Conservation (phyloP, 2,329 filamentous ascomycete species). For the Aspergillus sp. region DNA sequence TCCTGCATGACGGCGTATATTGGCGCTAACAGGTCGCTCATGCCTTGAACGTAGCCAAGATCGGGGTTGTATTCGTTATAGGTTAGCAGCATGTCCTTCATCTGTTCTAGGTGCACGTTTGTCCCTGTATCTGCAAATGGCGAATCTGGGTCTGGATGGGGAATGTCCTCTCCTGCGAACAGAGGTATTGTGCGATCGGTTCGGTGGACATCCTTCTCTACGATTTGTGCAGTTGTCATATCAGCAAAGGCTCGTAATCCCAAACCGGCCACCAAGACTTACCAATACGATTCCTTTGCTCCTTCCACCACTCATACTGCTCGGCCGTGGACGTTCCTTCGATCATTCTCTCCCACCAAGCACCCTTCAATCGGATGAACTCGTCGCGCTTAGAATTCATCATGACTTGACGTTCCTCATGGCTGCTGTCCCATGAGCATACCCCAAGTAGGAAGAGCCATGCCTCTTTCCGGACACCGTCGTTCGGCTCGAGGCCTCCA, state of each 20-base stretch:
- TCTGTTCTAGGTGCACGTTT: slow-evolving; percentile 95
- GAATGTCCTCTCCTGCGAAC: slow-evolving; percentile 93
- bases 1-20: slow-evolving; percentile 98
- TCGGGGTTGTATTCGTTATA: slow-evolving; percentile 98
- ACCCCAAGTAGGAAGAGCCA: slow-evolving; percentile 94
- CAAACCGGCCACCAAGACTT: slow-evolving; percentile 36
- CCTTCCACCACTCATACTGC: slow-evolving; percentile 92
- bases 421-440: slow-evolving; percentile 87
- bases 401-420: slow-evolving; percentile 78
- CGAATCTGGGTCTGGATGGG: slow-evolving; percentile 92
- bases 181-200: slow-evolving; percentile 94
- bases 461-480: slow-evolving; percentile 91
- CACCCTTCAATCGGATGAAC: slow-evolving; percentile 88
- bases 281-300: slow-evolving; percentile 93
- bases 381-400: slow-evolving; percentile 85
- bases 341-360: slow-evolving; percentile 93
- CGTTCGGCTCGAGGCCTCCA: slow-evolving; percentile 81
- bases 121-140: slow-evolving; percentile 91
- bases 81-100: slow-evolving; percentile 98
- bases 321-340: slow-evolving; percentile 78
- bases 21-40: slow-evolving; percentile 94
- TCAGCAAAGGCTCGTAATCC: slow-evolving; percentile 10
- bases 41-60: slow-evolving; percentile 95
- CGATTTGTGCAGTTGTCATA: slow-evolving; percentile 31
- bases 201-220: slow-evolving; percentile 97